These are phyloP conservation scores for Symbiodinium natans DNA, from an alignment of 73 alveolate species.

Conservation along the genomic window DNA sequence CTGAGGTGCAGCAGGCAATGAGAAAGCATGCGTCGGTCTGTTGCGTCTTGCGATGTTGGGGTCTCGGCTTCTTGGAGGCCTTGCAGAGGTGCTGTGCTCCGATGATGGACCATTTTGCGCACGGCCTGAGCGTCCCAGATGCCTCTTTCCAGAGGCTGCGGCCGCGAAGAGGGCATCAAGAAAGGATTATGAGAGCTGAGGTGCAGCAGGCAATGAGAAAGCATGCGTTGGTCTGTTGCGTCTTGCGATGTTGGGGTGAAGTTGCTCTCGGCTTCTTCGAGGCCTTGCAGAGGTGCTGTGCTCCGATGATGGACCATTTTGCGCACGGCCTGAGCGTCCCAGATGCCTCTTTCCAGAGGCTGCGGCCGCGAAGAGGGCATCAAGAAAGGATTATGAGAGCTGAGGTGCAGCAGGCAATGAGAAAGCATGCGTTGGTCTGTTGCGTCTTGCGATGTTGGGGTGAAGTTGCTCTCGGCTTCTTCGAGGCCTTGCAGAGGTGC, in stretches of 20 bases:
- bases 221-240: neutral
- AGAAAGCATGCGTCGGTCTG: too few relatives aligned
- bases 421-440: neutral
- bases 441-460: neutral
- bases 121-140: neutral
- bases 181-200: neutral
- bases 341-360: neutral
- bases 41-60: neutral
- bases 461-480: neutral
- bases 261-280: neutral
- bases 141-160: neutral
- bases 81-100: too few relatives aligned
- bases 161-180: constrained; percentile 1
- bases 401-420: constrained; percentile 1
- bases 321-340: neutral
- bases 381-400: neutral
- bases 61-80: neutral
- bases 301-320: neutral
- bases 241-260: neutral
- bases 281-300: neutral
- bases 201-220: neutral
- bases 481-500: neutral
- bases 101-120: neutral
- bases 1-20: too few relatives aligned
- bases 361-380: neutral